Percentiles rank a stretch among this genome's conserved stretches.
These are phyloP conservation scores for Rhazya stricta DNA, from an alignment of 257 asterid genomes.

Conservation along the genomic window DNA sequence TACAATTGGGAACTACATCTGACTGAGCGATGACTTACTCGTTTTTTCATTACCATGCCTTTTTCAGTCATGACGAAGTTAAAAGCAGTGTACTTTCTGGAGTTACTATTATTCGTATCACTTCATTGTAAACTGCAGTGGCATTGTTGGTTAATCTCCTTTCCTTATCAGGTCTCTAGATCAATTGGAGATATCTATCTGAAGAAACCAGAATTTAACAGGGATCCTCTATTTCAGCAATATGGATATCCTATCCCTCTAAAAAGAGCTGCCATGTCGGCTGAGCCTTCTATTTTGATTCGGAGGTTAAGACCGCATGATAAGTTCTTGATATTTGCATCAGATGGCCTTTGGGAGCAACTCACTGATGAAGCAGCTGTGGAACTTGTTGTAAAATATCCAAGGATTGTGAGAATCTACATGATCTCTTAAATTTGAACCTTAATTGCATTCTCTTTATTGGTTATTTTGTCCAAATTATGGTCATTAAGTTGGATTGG, in stretches of 20 bases:
- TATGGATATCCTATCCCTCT: slow-evolving; percentile 34
- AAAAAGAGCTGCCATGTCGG: slow-evolving; percentile 35
- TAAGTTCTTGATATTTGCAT: slow-evolving; percentile 38
- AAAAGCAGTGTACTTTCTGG: background rate
- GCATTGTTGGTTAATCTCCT: background rate
- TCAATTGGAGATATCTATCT: slow-evolving; percentile 37
- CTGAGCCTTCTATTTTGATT: slow-evolving; percentile 33
- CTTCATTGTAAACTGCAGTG: background rate
- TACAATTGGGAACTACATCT: background rate
- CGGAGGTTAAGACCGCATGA: slow-evolving; percentile 33
- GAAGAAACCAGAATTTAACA: slow-evolving; percentile 38
- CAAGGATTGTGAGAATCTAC: slow-evolving; percentile 29
- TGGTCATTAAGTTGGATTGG: background rate
- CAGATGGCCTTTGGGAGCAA: slow-evolving; percentile 50
- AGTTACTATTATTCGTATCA: background rate
- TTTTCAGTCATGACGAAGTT: background rate
- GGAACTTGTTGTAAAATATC: slow-evolving; percentile 29
- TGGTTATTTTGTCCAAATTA: background rate
- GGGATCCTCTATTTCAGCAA: slow-evolving; percentile 31
- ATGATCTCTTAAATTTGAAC: background rate
- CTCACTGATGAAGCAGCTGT: slow-evolving; percentile 33
- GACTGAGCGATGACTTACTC: background rate
- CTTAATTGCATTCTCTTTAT: background rate
- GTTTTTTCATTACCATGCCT: background rate
- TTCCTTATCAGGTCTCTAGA: slow-evolving; percentile 32